Conservation (phyloP, 345 rosid species). For the Camelina neglecta region DNA sequence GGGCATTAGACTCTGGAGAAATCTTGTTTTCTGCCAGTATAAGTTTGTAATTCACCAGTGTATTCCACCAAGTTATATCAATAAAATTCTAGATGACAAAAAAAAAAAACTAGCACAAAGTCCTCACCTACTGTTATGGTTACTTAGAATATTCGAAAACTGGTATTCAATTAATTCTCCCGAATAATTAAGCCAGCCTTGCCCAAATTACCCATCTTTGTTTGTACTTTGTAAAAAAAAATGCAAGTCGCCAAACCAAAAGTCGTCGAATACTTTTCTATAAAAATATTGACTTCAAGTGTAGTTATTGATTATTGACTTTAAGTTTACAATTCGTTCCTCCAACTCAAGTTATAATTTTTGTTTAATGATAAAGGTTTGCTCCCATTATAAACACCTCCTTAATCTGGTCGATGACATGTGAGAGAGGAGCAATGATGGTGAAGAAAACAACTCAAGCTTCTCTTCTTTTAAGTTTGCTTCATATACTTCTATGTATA, state of each 20-base stretch:
- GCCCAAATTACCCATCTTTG: background rate
- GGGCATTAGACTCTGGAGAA: no score
- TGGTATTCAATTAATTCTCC: background rate
- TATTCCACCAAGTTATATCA: no score
- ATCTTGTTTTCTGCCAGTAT: no score
- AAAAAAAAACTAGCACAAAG: no score
- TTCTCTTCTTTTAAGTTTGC: background rate
- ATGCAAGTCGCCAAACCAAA: background rate
- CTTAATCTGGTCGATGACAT: background rate
- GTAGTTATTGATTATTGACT: background rate
- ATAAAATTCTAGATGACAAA: no score
- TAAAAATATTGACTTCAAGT: background rate
- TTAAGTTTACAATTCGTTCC: background rate
- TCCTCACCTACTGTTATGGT: no score
- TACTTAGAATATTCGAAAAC: no score
- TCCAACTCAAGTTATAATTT: background rate
- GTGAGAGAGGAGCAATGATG: background rate
- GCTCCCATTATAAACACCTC: background rate
- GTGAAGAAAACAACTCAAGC: background rate
- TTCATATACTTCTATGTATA: background rate
- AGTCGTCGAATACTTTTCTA: background rate
- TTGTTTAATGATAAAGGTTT: background rate
- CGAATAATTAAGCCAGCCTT: background rate
- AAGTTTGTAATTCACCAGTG: no score
- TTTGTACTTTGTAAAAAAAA: background rate